phyloP scores from a whole-genome alignment of 2,329 filamentous ascomycete species.

The Alternaria arborescens region DNA sequence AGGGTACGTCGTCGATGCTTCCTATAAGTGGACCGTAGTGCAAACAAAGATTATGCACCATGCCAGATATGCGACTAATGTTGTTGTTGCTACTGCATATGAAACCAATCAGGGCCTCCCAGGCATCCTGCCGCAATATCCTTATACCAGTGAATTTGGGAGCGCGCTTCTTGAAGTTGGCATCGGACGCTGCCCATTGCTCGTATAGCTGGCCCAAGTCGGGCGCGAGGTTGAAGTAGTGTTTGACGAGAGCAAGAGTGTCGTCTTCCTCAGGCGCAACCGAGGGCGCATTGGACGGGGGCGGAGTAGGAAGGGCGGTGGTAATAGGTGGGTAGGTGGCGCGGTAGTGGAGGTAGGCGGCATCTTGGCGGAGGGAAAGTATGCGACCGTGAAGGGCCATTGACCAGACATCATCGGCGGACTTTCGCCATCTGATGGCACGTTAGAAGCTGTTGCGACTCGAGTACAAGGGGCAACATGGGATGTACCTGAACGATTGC shows the following conservation, averaged over 20 bases:
- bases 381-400: slow-evolving; percentile 88
- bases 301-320: slow-evolving; percentile 46
- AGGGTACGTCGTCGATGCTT: slow-evolving; percentile 72
- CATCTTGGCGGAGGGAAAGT: slow-evolving; percentile 83
- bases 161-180: slow-evolving; percentile 88
- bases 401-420: slow-evolving; percentile 82
- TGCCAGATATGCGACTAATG: slow-evolving; percentile 91
- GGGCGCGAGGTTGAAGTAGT: slow-evolving; percentile 88
- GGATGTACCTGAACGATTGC: slow-evolving; percentile 78
- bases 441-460: slow-evolving; percentile 15
- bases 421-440: slow-evolving; percentile 78
- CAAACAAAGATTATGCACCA: slow-evolving; percentile 91
- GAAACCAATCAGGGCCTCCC: slow-evolving; percentile 92
- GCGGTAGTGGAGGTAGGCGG: slow-evolving; percentile 79
- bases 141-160: slow-evolving; percentile 88
- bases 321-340: slow-evolving; percentile 64
- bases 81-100: slow-evolving; percentile 99
- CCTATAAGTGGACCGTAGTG: slow-evolving; percentile 84
- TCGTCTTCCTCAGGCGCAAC: slow-evolving; percentile 64
- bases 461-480: neutral
- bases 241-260: slow-evolving; percentile 76
- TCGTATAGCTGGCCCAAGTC: slow-evolving; percentile 79
- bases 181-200: slow-evolving; percentile 84
- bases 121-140: slow-evolving; percentile 92
- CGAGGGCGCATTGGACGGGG: slow-evolving; percentile 50